Evolutionary conservation across 345 rosid genomes (phyloP).

Genomic region (Nephelium lappaceum): DNA sequence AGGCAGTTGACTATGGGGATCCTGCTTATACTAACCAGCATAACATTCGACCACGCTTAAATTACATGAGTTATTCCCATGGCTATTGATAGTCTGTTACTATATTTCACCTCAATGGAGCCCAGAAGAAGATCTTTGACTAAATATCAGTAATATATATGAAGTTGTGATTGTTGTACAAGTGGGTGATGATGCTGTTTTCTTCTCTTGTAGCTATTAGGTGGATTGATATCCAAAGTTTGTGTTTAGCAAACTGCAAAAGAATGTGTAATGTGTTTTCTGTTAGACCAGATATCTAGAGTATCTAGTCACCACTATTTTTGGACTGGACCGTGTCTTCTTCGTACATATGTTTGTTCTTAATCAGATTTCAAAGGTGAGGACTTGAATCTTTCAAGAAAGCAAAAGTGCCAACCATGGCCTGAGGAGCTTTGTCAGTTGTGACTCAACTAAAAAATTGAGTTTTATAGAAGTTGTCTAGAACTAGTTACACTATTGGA

Average conservation of each 20-base stretch:
- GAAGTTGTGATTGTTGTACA: conserved; percentile 13
- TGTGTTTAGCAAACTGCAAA: not conserved
- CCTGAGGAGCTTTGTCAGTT: too few relatives aligned
- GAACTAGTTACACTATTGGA: too few relatives aligned
- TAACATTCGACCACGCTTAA: conserved; percentile 65
- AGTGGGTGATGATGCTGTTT: conserved; percentile 16
- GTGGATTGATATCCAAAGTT: conserved; percentile 10
- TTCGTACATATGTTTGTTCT: not conserved
- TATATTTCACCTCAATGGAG: not conserved
- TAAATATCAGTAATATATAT: not conserved
- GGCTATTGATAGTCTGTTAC: conserved; percentile 22
- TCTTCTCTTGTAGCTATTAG: not conserved
- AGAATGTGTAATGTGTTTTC: conserved; percentile 2
- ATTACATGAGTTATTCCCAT: conserved; percentile 57
- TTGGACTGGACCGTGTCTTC: not conserved
- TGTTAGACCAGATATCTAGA: conserved; percentile 7
- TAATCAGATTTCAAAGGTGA: not conserved
- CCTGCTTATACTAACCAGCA: conserved; percentile 48
- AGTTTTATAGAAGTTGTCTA: too few relatives aligned
- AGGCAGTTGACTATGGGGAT: conserved; percentile 86
- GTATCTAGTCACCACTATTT: conserved; percentile 2
- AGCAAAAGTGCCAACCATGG: too few relatives aligned
- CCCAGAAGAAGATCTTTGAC: conserved; percentile 4
- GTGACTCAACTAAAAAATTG: too few relatives aligned
- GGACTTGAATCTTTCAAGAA: too few relatives aligned